A percentile compares a stretch with the other conserved stretches of the same genome.
Evolutionary conservation across 768 basidiomycete genomes (phyloP).

Genomic region (Podaxis rugospora): DNA sequence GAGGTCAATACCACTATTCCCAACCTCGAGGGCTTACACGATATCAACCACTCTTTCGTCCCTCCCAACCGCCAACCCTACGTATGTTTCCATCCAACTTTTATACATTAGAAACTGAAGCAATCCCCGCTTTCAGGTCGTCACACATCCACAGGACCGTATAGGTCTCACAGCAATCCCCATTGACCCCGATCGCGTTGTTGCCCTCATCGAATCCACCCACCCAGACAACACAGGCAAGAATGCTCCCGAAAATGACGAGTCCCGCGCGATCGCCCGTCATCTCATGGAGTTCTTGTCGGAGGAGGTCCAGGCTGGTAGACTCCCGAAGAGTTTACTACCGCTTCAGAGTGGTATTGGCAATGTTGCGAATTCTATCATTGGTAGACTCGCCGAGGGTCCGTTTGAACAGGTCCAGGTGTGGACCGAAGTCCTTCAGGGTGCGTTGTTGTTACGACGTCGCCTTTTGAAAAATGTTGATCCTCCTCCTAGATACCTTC

Average conservation of each 20-base stretch:
- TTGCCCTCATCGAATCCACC: conserved; percentile 37
- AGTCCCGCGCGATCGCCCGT: conserved; percentile 35
- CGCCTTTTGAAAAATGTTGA: background rate
- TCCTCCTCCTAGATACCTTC: conserved; percentile 31
- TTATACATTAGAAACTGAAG: background rate
- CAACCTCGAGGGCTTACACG: conserved; percentile 43
- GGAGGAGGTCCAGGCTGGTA: conserved; percentile 34
- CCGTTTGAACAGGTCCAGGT: conserved; percentile 46
- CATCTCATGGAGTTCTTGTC: conserved; percentile 43
- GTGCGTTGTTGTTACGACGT: conserved; percentile 11
- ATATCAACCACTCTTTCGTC: conserved; percentile 40
- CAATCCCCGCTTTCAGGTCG: conserved; percentile 23
- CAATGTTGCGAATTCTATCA: conserved; percentile 46
- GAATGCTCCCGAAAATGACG: conserved; percentile 41
- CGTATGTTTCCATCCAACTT: conserved; percentile 17
- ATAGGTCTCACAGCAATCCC: conserved; percentile 42
- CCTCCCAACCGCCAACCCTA: conserved; percentile 42
- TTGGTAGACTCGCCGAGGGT: conserved; percentile 43
- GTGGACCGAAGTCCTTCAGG: conserved; percentile 46
- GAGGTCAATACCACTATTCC: conserved; percentile 46
- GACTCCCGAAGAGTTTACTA: conserved; percentile 36
- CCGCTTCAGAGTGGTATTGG: conserved; percentile 46
- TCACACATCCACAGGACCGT: conserved; percentile 38
- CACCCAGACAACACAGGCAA: conserved; percentile 41
- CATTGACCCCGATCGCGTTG: conserved; percentile 44